These are phyloP conservation scores for Phoenix roebelenii DNA, from an alignment of 176 grass and related monocot genomes.

Conservation along the genomic window DNA sequence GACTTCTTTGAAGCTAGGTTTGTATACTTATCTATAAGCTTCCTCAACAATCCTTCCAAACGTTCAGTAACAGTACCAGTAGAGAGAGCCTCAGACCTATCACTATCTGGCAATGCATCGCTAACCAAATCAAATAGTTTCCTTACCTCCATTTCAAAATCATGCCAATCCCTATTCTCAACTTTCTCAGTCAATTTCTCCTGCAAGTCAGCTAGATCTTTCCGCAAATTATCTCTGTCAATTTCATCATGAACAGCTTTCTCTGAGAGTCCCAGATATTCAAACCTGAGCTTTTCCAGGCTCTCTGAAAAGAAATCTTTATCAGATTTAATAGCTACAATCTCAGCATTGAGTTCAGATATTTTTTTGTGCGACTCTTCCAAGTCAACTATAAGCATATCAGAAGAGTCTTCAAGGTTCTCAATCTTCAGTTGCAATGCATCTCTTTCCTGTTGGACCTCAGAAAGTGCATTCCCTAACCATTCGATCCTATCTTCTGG, in stretches of 20 bases:
- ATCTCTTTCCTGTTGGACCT: too few relatives aligned
- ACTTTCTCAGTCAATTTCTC: conserved; percentile 69
- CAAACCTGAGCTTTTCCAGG: conserved; percentile 67
- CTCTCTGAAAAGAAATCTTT: conserved; percentile 81
- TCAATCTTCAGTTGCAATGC: too few relatives aligned
- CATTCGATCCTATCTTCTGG: conserved; percentile 61
- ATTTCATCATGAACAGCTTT: conserved; percentile 61
- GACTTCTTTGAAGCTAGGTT: conserved; percentile 33
- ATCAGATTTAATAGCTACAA: conserved; percentile 63
- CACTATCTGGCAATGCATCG: conserved; percentile 26
- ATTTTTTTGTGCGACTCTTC: conserved; percentile 45
- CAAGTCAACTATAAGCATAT: too few relatives aligned
- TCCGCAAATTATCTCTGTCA: conserved; percentile 53
- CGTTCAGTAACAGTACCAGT: conserved; percentile 25
- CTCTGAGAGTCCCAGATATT: conserved; percentile 61
- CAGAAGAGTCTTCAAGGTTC: too few relatives aligned
- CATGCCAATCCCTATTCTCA: conserved; percentile 23
- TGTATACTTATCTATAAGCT: conserved; percentile 50
- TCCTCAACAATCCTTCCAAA: conserved; percentile 52
- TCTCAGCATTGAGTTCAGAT: conserved; percentile 78
- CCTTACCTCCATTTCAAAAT: conserved; percentile 37
- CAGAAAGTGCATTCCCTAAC: too few relatives aligned
- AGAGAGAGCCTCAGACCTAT: conserved; percentile 30
- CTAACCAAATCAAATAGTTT: conserved; percentile 53
- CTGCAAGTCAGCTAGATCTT: conserved; percentile 48